phyloP scores from a whole-genome alignment of 163 green algal species.

The Smithsoniella earleae region DNA sequence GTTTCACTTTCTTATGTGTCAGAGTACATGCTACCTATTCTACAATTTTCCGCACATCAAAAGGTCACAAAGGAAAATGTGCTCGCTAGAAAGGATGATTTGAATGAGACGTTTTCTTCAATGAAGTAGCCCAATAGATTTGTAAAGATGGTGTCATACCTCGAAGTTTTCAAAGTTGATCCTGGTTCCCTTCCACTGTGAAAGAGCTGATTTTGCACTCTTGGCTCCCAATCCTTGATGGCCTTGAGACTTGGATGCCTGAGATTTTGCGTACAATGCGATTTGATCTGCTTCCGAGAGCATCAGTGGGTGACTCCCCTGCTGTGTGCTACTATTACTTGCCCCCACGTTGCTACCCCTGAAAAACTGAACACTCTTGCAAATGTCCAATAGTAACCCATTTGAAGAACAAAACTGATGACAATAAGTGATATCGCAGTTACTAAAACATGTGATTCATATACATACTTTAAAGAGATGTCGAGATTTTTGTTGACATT shows the following conservation, averaged over 20 bases:
- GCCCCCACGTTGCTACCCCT: not conserved
- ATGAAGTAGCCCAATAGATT: too few relatives aligned
- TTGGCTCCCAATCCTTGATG: conserved; percentile 1
- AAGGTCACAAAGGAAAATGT: too few relatives aligned
- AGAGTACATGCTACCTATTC: too few relatives aligned
- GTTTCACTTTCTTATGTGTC: too few relatives aligned
- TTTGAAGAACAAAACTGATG: too few relatives aligned
- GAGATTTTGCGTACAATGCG: conserved; percentile 48
- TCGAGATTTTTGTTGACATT: too few relatives aligned
- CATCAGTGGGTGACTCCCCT: conserved; percentile 37
- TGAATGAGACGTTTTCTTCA: too few relatives aligned
- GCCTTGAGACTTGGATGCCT: conserved; percentile 4
- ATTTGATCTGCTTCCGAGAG: conserved; percentile 73
- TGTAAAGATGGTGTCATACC: conserved; percentile 4
- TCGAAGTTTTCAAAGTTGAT: not conserved
- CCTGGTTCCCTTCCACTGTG: conserved; percentile 18
- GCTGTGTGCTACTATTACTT: not conserved
- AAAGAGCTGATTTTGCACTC: not conserved
- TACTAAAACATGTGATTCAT: not conserved
- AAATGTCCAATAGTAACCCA: too few relatives aligned
- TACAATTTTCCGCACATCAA: too few relatives aligned
- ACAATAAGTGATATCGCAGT: too few relatives aligned
- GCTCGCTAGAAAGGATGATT: too few relatives aligned
- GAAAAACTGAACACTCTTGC: not conserved
- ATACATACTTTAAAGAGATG: too few relatives aligned